A percentile compares a stretch with the other conserved stretches of the same genome.
Conservation (phyloP, 2,329 filamentous ascomycete species). For the Cercospora zeae-maydis region DNA sequence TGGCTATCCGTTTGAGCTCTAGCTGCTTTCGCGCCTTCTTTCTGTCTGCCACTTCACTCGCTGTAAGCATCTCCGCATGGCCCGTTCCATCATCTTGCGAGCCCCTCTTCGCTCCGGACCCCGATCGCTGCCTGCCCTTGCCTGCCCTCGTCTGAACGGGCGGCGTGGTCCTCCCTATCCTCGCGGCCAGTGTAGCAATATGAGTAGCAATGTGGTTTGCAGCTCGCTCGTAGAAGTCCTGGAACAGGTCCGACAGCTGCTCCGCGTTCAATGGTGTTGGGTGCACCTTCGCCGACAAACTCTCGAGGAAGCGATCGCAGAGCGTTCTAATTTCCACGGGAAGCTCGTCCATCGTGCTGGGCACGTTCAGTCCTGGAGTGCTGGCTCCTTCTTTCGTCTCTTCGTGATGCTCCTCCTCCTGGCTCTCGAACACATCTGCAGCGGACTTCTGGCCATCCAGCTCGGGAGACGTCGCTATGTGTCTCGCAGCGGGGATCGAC, state of each 20-base stretch:
- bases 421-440: constrained; percentile 43
- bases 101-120: constrained; percentile 39
- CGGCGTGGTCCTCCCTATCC: constrained; percentile 66
- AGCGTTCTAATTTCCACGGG: constrained; percentile 90
- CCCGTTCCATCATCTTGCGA: constrained; percentile 37
- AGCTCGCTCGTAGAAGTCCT: constrained; percentile 85
- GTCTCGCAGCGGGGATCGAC: constrained; percentile 44
- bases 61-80: constrained; percentile 70
- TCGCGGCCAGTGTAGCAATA: constrained; percentile 72
- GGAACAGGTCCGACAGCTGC: constrained; percentile 78
- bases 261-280: constrained; percentile 79
- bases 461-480: constrained; percentile 37
- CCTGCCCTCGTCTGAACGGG: constrained; percentile 56
- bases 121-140: constrained; percentile 48
- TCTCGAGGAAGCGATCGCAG: constrained; percentile 89
- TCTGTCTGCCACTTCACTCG: constrained; percentile 74
- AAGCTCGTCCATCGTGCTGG: constrained; percentile 78
- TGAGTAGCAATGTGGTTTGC: constrained; percentile 82
- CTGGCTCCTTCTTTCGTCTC: constrained; percentile 27
- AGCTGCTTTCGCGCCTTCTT: constrained; percentile 74
- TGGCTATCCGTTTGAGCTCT: constrained; percentile 68
- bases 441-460: constrained; percentile 34
- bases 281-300: constrained; percentile 81
- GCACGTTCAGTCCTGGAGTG: constrained; percentile 38
- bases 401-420: constrained; percentile 36